These are phyloP conservation scores for Colletotrichum horii DNA, from an alignment of 2,329 filamentous ascomycete species.

Conservation along the genomic window DNA sequence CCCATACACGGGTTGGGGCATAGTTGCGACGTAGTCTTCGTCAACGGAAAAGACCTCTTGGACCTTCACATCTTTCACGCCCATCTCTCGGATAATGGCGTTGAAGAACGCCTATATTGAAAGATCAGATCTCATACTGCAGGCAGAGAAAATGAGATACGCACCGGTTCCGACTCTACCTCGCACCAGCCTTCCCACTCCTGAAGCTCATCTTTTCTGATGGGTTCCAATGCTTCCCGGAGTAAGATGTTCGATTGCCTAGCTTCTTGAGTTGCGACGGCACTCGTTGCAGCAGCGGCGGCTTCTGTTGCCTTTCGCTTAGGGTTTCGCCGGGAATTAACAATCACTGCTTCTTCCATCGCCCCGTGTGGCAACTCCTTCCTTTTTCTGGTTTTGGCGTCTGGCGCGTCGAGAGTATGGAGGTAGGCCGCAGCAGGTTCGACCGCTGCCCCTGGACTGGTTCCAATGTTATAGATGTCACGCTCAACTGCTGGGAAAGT, in stretches of 20 bases:
- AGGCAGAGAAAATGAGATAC: conserved; percentile 27
- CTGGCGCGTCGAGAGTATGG: not conserved
- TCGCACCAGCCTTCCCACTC: conserved; percentile 80
- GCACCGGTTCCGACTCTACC: conserved; percentile 87
- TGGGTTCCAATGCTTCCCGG: conserved; percentile 50
- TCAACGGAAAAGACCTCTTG: conserved; percentile 81
- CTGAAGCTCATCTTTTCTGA: conserved; percentile 56
- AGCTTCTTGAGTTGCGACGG: not conserved
- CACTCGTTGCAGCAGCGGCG: conserved; percentile 25
- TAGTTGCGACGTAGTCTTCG: conserved; percentile 62
- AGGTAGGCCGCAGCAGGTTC: not conserved
- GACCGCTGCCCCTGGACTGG: not conserved
- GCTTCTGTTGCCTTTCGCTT: conserved; percentile 49
- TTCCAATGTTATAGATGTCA: not conserved
- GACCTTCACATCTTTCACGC: conserved; percentile 74
- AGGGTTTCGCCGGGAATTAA: conserved; percentile 39
- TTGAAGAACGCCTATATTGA: conserved; percentile 77
- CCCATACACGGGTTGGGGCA: conserved; percentile 81
- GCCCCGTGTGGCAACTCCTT: conserved; percentile 5
- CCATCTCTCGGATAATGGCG: conserved; percentile 79
- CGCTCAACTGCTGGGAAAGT: not conserved
- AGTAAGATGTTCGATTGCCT: conserved; percentile 45
- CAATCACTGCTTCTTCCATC: not conserved
- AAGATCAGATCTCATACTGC: not conserved
- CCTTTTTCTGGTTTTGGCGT: not conserved